Evolutionary conservation across 257 asterid species (phyloP).

Genomic region (Paraleonurus japonicus): DNA sequence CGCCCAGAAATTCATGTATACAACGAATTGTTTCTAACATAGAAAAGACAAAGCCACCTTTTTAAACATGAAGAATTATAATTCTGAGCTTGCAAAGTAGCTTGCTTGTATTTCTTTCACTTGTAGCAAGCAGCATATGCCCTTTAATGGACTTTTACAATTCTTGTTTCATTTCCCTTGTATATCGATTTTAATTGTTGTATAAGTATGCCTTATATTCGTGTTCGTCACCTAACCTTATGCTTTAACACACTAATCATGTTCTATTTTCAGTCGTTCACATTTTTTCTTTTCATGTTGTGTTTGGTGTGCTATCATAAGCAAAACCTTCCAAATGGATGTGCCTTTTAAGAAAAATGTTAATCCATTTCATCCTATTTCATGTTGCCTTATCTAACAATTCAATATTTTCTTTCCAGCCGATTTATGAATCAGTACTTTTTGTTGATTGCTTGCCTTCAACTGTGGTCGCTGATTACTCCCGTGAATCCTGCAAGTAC

Average conservation of each 20-base stretch:
- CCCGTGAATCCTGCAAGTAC: constrained; percentile 99
- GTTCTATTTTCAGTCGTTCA: neutral
- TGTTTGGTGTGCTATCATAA: constrained; percentile 8
- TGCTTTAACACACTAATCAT: neutral
- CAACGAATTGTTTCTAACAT: neutral
- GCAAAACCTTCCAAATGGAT: neutral
- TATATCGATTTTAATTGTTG: constrained; percentile 10
- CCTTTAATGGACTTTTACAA: constrained; percentile 13
- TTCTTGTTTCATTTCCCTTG: neutral
- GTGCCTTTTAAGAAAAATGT: neutral
- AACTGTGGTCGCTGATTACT: constrained; percentile 97
- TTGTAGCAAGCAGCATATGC: constrained; percentile 9
- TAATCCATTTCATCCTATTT: neutral
- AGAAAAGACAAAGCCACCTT: constrained; percentile 12
- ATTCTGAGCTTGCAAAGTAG: constrained; percentile 10
- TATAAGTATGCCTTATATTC: neutral
- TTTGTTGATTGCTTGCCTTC: constrained; percentile 99
- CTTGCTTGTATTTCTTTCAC: constrained; percentile 10
- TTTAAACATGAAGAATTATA: neutral
- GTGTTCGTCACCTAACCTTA: constrained; percentile 7
- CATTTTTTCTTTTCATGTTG: neutral
- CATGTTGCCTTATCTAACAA: constrained; percentile 27
- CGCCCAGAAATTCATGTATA: constrained; percentile 8
- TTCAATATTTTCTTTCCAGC: constrained; percentile 52
- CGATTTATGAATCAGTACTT: constrained; percentile 99